Percentiles rank a stretch among this genome's conserved stretches.
Evolutionary conservation across 345 rosid species (phyloP).

Genomic region (Camelina sativa): DNA sequence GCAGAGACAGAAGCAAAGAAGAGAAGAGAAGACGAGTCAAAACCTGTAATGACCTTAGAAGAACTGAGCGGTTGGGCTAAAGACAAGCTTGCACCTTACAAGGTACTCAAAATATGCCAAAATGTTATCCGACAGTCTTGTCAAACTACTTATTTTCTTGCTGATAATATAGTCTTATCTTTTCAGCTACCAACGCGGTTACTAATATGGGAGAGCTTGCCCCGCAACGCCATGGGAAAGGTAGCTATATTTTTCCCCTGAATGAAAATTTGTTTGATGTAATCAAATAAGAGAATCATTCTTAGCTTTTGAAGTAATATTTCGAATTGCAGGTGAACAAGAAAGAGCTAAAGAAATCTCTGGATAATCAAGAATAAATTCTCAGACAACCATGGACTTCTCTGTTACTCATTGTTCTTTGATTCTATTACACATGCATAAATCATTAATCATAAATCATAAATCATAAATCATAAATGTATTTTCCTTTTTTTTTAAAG

Average conservation of each 20-base stretch:
- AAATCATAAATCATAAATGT: slow-evolving; percentile 12
- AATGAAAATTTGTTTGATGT: slow-evolving; percentile 16
- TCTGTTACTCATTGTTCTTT: slow-evolving; percentile 17
- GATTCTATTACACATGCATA: slow-evolving; percentile 1
- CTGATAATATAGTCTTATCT: not conserved
- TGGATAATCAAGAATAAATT: slow-evolving; percentile 49
- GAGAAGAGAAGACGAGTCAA: slow-evolving; percentile 51
- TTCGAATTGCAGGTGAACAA: slow-evolving; percentile 75
- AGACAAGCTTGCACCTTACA: slow-evolving; percentile 97
- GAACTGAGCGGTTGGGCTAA: slow-evolving; percentile 85
- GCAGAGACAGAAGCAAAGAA: slow-evolving; percentile 56
- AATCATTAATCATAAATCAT: too few species aligned
- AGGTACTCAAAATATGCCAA: slow-evolving; percentile 54
- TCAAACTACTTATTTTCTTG: not conserved
- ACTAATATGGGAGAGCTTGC: slow-evolving; percentile 84
- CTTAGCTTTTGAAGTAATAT: not conserved
- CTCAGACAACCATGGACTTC: slow-evolving; percentile 20
- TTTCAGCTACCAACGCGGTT: slow-evolving; percentile 80
- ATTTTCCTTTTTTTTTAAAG: not conserved
- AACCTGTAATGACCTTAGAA: slow-evolving; percentile 69
- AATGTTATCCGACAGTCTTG: not conserved
- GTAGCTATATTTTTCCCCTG: slow-evolving; percentile 39
- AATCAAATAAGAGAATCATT: slow-evolving; percentile 1
- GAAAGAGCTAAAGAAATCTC: slow-evolving; percentile 77
- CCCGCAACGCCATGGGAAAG: slow-evolving; percentile 99